These are phyloP conservation scores for Leucaena leucocephala DNA, from an alignment of 306 rosid species.

Conservation along the genomic window DNA sequence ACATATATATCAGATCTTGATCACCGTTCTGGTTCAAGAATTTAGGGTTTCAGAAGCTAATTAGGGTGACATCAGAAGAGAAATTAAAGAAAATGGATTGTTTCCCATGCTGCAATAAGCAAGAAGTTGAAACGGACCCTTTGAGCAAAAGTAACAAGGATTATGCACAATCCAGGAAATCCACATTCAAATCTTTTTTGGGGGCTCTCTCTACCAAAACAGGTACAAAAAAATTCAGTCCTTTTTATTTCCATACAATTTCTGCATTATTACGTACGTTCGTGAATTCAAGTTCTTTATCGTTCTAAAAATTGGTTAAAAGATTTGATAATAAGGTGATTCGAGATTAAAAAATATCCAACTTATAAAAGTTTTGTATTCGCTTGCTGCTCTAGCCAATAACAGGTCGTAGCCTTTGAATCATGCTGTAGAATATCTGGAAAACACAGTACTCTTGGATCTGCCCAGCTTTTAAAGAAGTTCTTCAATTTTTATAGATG, in stretches of 20 bases:
- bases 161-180: constrained; percentile 19
- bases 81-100: constrained; percentile 41
- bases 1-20: background rate
- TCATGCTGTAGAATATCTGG: too few relatives aligned
- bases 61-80: background rate
- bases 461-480: background rate
- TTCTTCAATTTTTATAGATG: background rate
- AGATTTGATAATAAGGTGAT: background rate
- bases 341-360: background rate
- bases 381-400: too few relatives aligned
- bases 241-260: background rate
- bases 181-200: constrained; percentile 47
- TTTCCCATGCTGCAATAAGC: constrained; percentile 48
- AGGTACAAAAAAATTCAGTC: constrained; percentile 37
- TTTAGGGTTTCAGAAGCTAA: background rate
- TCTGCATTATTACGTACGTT: background rate
- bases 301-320: too few relatives aligned
- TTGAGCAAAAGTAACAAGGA: background rate
- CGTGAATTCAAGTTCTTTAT: background rate
- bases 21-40: background rate
- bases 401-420: too few relatives aligned
- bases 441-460: background rate
- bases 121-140: background rate
- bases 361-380: too few relatives aligned
- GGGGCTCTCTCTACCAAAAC: constrained; percentile 51